Percentiles rank a stretch among this genome's conserved stretches.
Evolutionary conservation across 768 basidiomycete species (phyloP).

Genomic region (Infundibulicybe gibba): DNA sequence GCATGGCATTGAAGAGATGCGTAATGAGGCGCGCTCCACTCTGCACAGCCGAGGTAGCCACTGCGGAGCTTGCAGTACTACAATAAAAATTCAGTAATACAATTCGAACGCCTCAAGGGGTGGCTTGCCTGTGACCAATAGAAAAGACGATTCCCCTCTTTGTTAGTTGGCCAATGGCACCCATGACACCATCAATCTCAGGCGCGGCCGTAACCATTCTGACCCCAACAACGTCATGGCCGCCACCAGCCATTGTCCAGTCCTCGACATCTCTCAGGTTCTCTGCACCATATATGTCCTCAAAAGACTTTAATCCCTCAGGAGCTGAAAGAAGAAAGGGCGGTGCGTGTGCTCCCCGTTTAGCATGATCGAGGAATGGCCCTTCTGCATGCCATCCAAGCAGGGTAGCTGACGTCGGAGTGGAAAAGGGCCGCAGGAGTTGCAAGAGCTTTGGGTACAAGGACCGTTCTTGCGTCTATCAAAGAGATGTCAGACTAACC

Average conservation of each 20-base stretch:
- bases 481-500: neutral
- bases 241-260: conserved; percentile 54
- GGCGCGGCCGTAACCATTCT: conserved; percentile 86
- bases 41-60: conserved; percentile 67
- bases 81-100: conserved; percentile 4
- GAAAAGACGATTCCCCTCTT: conserved; percentile 73
- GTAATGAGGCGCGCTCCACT: conserved; percentile 84
- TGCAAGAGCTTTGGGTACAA: conserved; percentile 68
- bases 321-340: conserved; percentile 59
- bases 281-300: conserved; percentile 66
- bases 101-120: neutral
- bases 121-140: conserved; percentile 80
- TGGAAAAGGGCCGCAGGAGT: conserved; percentile 65
- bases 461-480: conserved; percentile 74
- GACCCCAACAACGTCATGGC: conserved; percentile 49
- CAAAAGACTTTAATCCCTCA: conserved; percentile 64
- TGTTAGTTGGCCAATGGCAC: conserved; percentile 54
- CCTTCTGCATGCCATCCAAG: conserved; percentile 93
- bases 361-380: conserved; percentile 79
- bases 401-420: conserved; percentile 61
- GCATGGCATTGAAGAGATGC: conserved; percentile 94
- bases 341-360: conserved; percentile 80
- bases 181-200: conserved; percentile 81
- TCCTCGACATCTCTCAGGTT: conserved; percentile 63
- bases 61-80: conserved; percentile 72